These are phyloP conservation scores for Boletus rubropictus DNA, from an alignment of 768 basidiomycete genomes.

Conservation along the genomic window DNA sequence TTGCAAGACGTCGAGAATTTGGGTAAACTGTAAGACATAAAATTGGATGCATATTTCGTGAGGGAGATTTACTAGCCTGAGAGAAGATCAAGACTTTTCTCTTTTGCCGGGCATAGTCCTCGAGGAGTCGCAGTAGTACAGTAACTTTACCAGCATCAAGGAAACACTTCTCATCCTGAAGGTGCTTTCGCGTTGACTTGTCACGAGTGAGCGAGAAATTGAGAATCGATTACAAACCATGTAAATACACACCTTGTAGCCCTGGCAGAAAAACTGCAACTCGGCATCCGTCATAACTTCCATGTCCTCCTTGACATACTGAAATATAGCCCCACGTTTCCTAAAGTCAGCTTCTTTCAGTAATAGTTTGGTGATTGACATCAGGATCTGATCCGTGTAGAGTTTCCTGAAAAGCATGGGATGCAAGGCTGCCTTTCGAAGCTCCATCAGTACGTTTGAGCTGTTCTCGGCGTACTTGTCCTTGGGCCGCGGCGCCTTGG, in stretches of 20 bases:
- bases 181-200: conserved; percentile 68
- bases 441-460: conserved; percentile 93
- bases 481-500: conserved; percentile 41
- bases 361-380: conserved; percentile 71
- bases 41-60: neutral
- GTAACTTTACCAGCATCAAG: conserved; percentile 85
- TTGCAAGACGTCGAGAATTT: conserved; percentile 91
- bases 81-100: conserved; percentile 92
- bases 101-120: conserved; percentile 56
- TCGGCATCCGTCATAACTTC: conserved; percentile 98
- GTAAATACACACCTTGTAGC: conserved; percentile 62
- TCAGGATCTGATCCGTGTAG: conserved; percentile 73
- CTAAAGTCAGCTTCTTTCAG: conserved; percentile 91
- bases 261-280: conserved; percentile 77
- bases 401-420: conserved; percentile 90
- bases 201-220: conserved; percentile 6
- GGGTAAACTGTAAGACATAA: conserved; percentile 66
- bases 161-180: conserved; percentile 70
- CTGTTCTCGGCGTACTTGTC: conserved; percentile 79
- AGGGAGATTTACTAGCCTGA: conserved; percentile 53
- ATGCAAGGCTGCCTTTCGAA: conserved; percentile 93
- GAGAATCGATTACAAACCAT: neutral
- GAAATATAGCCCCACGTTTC: conserved; percentile 70
- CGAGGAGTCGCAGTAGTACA: conserved; percentile 64
- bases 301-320: conserved; percentile 95